Evolutionary conservation across 225 moss, liverwort and hornwort genomes (phyloP), one percentile per base, ranked within the genome.

Genomic region (Asterella californica): DNA sequence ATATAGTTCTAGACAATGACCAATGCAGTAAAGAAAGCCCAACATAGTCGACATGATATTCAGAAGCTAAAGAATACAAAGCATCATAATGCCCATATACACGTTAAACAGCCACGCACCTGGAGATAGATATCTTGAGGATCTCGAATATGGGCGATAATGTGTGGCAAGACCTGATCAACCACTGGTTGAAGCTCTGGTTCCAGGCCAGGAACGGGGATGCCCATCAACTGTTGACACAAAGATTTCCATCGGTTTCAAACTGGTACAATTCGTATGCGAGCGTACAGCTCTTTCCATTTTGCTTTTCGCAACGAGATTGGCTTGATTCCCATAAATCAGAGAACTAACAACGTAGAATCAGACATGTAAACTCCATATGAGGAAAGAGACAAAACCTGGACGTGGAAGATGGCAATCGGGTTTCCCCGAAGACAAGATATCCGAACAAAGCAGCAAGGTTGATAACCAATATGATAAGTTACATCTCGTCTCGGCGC

Each of bases 351-450:
- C 34, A 71, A 36, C 12, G 1, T 12, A 11, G 22, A 4, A 48
- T 71, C 47, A 24, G 46, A 21, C 10, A 47, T 10, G 15, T 70
- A 42, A 70, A 42, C 46, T 70, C 47, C 46, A 71, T 30, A 54
- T 52, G 76, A 62, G 37, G 32, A 24, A 27, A 57, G 76, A 50
- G 67, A 84, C 89, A 24, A 50, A 72, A 96, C 96, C 96, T 94
- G 96, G 45, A 92, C 86, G 79, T 86, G 87, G 83, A 94, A 96
- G 42, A 96, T 92, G 74, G 93, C 92, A 79, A 96, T 91, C 46
- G 96, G 96, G 81, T 92, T 96, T 80, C 96, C 96, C 34, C 96
- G 90, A 78, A 96, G 89, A 69, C 96, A 96, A 73, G 90, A 90
- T 67, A 96, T 91, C 63, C 96, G 89, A 72, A 96, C 91, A 86